phyloP scores from a whole-genome alignment of 805 yeast genomes.

The Myxozyma mucilagina region DNA sequence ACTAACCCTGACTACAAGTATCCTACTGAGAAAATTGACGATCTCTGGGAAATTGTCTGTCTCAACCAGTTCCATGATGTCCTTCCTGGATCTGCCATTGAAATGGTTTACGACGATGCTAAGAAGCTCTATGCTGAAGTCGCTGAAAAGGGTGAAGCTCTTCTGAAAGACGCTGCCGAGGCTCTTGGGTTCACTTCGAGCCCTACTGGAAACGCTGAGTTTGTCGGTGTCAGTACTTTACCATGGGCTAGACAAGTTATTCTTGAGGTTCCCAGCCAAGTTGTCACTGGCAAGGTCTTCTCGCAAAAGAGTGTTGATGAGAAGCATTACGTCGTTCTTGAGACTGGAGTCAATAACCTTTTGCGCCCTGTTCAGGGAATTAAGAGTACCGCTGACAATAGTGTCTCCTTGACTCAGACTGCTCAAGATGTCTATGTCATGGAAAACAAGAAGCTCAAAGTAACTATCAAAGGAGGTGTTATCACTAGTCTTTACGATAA shows the following conservation, averaged over 20 bases:
- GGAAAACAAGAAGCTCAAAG: slow-evolving; percentile 62
- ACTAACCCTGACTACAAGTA: slow-evolving; percentile 57
- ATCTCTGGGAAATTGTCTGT: slow-evolving; percentile 83
- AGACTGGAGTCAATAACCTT: slow-evolving; percentile 23
- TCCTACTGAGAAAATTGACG: slow-evolving; percentile 67
- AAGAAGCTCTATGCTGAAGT: slow-evolving; percentile 69
- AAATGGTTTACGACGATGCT: slow-evolving; percentile 90
- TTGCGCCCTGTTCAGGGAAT: slow-evolving; percentile 21
- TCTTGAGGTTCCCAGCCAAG: slow-evolving; percentile 13
- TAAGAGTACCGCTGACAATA: slow-evolving; percentile 8
- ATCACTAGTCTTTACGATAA: slow-evolving; percentile 66
- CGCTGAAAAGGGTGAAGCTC: slow-evolving; percentile 51
- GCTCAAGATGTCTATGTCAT: slow-evolving; percentile 51
- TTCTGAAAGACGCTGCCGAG: slow-evolving; percentile 55
- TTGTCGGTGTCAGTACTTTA: slow-evolving; percentile 31
- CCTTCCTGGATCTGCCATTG: slow-evolving; percentile 95
- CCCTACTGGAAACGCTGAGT: slow-evolving; percentile 21
- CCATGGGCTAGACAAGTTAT: slow-evolving; percentile 33
- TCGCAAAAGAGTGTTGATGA: slow-evolving; percentile 13
- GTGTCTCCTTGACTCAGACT: slow-evolving; percentile 48
- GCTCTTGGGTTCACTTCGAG: slow-evolving; percentile 42
- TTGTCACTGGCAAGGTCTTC: slow-evolving; percentile 1
- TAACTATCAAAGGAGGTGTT: slow-evolving; percentile 61
- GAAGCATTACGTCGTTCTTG: slow-evolving; percentile 27
- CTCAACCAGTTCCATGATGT: slow-evolving; percentile 97